phyloP scores from a whole-genome alignment of 371 early-diverging fungal species.

The Syncephalastrum racemosum region DNA sequence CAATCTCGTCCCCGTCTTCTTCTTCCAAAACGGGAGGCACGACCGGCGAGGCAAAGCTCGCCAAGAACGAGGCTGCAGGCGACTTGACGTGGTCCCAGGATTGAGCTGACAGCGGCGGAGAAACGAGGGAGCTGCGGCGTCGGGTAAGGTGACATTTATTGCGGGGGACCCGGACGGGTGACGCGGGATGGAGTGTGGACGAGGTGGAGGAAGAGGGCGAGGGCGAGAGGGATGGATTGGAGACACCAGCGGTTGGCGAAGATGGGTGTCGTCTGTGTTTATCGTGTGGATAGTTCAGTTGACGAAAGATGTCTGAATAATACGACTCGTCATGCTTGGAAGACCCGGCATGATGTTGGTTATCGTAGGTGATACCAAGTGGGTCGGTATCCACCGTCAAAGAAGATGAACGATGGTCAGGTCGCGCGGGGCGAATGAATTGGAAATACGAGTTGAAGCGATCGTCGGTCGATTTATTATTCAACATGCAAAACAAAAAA shows the following conservation, averaged over 20 bases:
- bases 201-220: slow-evolving; percentile 20
- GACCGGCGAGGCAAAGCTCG: slow-evolving; percentile 47
- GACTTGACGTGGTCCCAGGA: slow-evolving; percentile 53
- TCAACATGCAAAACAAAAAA: not conserved
- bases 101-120: slow-evolving; percentile 29
- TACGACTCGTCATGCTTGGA: slow-evolving; percentile 10
- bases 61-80: slow-evolving; percentile 64
- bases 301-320: slow-evolving; percentile 21
- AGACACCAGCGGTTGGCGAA: not conserved
- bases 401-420: not conserved
- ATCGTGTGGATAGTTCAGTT: slow-evolving; percentile 29
- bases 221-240: slow-evolving; percentile 11
- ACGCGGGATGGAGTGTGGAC: slow-evolving; percentile 8
- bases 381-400: slow-evolving; percentile 19
- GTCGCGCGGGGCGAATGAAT: slow-evolving; percentile 17
- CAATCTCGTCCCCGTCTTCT: slow-evolving; percentile 65
- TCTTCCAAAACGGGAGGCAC: slow-evolving; percentile 21
- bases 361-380: slow-evolving; percentile 26
- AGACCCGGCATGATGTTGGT: slow-evolving; percentile 8
- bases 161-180: slow-evolving; percentile 15
- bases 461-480: slow-evolving; percentile 10
- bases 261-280: not conserved
- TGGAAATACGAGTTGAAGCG: slow-evolving; percentile 18
- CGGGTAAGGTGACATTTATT: slow-evolving; percentile 18
- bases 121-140: slow-evolving; percentile 10